These are phyloP conservation scores for Recurvomyces mirabilis DNA, from an alignment of 495 filamentous ascomycete genomes.

Conservation along the genomic window DNA sequence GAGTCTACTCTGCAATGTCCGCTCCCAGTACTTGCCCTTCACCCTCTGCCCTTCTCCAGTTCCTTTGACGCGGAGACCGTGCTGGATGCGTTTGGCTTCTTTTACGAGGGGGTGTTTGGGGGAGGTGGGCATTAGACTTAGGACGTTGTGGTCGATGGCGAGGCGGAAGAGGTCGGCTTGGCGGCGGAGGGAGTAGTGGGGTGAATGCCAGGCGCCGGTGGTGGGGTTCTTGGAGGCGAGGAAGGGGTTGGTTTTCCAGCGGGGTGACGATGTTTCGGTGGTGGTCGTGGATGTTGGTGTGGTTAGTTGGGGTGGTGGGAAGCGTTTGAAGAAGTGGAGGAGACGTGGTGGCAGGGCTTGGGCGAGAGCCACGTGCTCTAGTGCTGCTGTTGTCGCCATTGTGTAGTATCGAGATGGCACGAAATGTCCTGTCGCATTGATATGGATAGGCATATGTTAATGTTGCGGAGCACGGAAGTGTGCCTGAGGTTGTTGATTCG, in stretches of 20 bases:
- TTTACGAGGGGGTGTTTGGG: conserved; percentile 64
- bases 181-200: conserved; percentile 66
- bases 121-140: conserved; percentile 68
- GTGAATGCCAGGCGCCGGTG: conserved; percentile 68
- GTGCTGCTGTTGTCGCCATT: conserved; percentile 15
- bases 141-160: conserved; percentile 66
- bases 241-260: conserved; percentile 58
- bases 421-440: no score
- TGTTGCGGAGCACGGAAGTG: background rate
- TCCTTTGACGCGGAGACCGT: conserved; percentile 71
- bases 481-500: background rate
- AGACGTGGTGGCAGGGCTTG: conserved; percentile 59
- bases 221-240: conserved; percentile 53
- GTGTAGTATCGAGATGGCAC: no score
- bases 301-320: conserved; percentile 48
- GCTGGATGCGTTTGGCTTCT: conserved; percentile 52
- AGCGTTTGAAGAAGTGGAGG: conserved; percentile 78
- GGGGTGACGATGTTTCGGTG: conserved; percentile 3
- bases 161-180: conserved; percentile 90
- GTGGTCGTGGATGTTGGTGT: conserved; percentile 21
- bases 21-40: conserved; percentile 89
- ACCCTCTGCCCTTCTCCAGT: conserved; percentile 78
- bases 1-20: conserved; percentile 70
- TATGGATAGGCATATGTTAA: no score
- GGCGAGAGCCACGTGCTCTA: conserved; percentile 47